Percentiles rank a stretch among this genome's conserved stretches.
Conservation (phyloP, 2,329 filamentous ascomycete species). For the Gyromitra esculenta region DNA sequence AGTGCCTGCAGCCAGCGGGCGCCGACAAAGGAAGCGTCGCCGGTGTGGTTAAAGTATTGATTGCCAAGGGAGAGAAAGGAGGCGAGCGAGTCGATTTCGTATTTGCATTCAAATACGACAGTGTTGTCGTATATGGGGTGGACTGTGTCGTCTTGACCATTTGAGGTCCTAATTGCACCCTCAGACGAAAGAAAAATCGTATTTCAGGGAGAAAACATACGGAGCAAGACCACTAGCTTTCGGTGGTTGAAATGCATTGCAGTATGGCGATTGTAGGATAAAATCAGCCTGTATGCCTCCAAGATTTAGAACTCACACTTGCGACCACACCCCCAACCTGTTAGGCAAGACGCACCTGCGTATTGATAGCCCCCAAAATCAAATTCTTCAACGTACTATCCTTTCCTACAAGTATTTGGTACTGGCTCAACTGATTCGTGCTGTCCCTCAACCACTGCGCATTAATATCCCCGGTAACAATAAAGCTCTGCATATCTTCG, state of each 20-base stretch:
- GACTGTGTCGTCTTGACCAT: constrained; percentile 83
- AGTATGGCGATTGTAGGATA: constrained; percentile 93
- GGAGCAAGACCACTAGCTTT: constrained; percentile 78
- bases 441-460: constrained; percentile 93
- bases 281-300: constrained; percentile 71
- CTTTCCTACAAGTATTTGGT: constrained; percentile 83
- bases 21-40: constrained; percentile 80
- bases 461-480: constrained; percentile 92
- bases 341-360: constrained; percentile 67
- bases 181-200: constrained; percentile 23
- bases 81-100: constrained; percentile 94
- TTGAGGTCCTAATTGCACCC: constrained; percentile 65
- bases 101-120: constrained; percentile 97
- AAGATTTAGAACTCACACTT: constrained; percentile 16
- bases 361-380: constrained; percentile 93
- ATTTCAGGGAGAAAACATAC: constrained; percentile 48
- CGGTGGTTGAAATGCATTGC: constrained; percentile 97
- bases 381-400: constrained; percentile 80
- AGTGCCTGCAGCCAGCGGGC: constrained; percentile 81
- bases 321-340: neutral
- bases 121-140: constrained; percentile 86
- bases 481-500: constrained; percentile 85
- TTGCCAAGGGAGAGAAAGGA: constrained; percentile 88
- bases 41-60: constrained; percentile 83
- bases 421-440: constrained; percentile 91